Conservation (phyloP, 768 basidiomycete species). For the Mycena metata region DNA sequence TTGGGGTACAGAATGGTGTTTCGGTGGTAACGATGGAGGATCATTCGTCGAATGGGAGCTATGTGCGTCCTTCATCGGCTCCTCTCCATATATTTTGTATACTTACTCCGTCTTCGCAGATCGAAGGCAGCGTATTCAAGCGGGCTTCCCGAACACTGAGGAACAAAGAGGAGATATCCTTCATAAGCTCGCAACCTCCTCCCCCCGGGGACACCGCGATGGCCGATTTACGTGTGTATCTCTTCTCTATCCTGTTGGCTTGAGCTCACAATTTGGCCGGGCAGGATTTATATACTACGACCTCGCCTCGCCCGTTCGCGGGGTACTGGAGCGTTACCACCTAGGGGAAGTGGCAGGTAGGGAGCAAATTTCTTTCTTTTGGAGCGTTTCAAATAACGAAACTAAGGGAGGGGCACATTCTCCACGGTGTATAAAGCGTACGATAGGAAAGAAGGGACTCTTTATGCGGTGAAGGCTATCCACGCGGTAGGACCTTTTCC, state of each 20-base stretch:
- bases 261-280: background rate
- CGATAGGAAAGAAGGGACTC: constrained; percentile 73
- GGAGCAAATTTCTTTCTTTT: constrained; percentile 46
- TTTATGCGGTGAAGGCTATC: constrained; percentile 92
- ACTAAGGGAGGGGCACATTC: constrained; percentile 84
- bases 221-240: constrained; percentile 81
- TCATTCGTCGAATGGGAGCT: constrained; percentile 80
- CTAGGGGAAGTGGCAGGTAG: constrained; percentile 80
- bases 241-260: background rate
- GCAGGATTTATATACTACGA: constrained; percentile 82
- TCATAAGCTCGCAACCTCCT: constrained; percentile 71
- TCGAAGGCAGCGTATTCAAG: constrained; percentile 74
- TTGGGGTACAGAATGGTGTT: constrained; percentile 58
- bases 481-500: constrained; percentile 57
- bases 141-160: constrained; percentile 66
- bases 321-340: constrained; percentile 75
- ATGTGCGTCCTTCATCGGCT: constrained; percentile 56
- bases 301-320: constrained; percentile 62
- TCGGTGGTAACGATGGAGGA: constrained; percentile 66
- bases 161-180: constrained; percentile 88
- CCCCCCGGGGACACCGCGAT: constrained; percentile 51
- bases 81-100: background rate
- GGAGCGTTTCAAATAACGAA: too few species aligned
- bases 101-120: constrained; percentile 52
- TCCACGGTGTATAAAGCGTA: constrained; percentile 90